Conservation (phyloP, 2,329 filamentous ascomycete species). For the Diaporthe sp. region DNA sequence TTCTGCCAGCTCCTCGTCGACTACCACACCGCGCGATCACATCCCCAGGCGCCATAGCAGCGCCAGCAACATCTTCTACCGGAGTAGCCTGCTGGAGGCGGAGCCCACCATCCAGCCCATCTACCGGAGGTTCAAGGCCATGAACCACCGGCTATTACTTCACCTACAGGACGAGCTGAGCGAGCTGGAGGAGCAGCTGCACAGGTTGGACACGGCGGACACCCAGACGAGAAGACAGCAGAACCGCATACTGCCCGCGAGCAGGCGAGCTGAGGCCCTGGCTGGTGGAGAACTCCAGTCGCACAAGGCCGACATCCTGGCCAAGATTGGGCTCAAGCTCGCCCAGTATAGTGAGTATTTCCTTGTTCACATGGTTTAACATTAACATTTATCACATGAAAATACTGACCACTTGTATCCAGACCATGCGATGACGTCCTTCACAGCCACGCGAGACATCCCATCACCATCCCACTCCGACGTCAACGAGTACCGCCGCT, state of each 20-base stretch:
- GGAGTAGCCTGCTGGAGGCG: slow-evolving; percentile 36
- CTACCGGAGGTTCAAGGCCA: slow-evolving; percentile 83
- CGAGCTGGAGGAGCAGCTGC: slow-evolving; percentile 83
- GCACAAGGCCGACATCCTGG: slow-evolving; percentile 69
- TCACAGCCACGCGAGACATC: slow-evolving; percentile 61
- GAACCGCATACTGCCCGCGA: slow-evolving; percentile 64
- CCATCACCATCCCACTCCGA: slow-evolving; percentile 57
- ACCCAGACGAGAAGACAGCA: slow-evolving; percentile 57
- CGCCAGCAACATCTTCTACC: slow-evolving; percentile 34
- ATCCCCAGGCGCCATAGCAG: slow-evolving; percentile 17
- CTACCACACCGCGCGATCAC: slow-evolving; percentile 22
- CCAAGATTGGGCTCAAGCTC: slow-evolving; percentile 72
- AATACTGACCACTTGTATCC: slow-evolving; percentile 29
- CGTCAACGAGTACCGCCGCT: slow-evolving; percentile 59
- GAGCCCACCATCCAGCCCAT: slow-evolving; percentile 63
- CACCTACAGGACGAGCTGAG: slow-evolving; percentile 87
- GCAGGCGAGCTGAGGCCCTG: slow-evolving; percentile 65
- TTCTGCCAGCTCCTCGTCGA: slow-evolving; percentile 35
- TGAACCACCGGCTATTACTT: slow-evolving; percentile 85
- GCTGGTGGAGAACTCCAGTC: slow-evolving; percentile 67
- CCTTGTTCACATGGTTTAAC: background rate
- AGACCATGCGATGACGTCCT: slow-evolving; percentile 71
- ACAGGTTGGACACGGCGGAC: slow-evolving; percentile 71
- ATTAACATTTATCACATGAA: background rate
- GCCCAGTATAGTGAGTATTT: slow-evolving; percentile 71